phyloP scores from a whole-genome alignment of 202 grass and related monocot species.

The Carex arenaria region DNA sequence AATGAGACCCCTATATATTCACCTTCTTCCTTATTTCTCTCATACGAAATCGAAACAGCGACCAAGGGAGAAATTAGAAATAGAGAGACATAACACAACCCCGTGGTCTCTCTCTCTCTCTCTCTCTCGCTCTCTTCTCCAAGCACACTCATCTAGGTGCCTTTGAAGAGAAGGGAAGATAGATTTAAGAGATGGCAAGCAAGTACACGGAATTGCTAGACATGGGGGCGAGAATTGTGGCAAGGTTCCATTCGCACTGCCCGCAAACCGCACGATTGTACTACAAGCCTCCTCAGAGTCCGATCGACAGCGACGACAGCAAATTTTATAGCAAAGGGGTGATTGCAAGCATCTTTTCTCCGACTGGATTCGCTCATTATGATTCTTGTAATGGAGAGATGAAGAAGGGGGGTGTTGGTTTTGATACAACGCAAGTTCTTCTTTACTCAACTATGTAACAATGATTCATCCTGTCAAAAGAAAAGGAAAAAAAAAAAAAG shows the following conservation, averaged over 20 bases:
- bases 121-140: neutral
- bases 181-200: slow-evolving; percentile 15
- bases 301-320: neutral
- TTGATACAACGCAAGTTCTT: slow-evolving; percentile 19
- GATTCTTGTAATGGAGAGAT: neutral
- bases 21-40: neutral
- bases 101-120: neutral
- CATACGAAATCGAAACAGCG: neutral
- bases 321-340: neutral
- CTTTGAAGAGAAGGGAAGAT: neutral
- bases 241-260: slow-evolving; percentile 70
- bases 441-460: slow-evolving; percentile 20
- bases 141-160: neutral
- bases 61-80: neutral
- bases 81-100: neutral
- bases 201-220: slow-evolving; percentile 67
- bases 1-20: neutral
- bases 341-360: neutral
- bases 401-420: neutral
- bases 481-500: neutral
- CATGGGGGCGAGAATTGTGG: slow-evolving; percentile 56
- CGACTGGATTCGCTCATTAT: neutral
- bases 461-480: neutral
- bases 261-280: slow-evolving; percentile 69
- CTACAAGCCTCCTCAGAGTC: slow-evolving; percentile 63